Base-by-base conservation (phyloP, 805 yeast species). In the Zygoascus tannicola region DNA sequence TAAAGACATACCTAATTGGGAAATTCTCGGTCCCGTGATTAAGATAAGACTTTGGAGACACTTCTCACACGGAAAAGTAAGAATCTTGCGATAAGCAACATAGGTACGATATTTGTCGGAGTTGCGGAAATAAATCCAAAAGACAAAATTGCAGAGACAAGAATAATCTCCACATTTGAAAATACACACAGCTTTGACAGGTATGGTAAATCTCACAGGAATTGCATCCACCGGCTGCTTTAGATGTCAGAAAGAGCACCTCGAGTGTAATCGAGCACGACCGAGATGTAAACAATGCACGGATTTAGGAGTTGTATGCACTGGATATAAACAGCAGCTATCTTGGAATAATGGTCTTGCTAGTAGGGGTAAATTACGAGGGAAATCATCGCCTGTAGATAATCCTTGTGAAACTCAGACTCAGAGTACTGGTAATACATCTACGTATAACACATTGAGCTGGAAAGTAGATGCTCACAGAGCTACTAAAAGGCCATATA, bases 271-370 rank as follows among this genome's bases (percentile, higher is more conserved):
- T 18, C 18, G 38, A 21, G 26, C 18, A 4, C 22, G 23, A 14
- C 38, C 38, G 14, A 22, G 21, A 15, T 35, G 38, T 14, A 21
- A 21, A 3, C 14, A 19, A n/a, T 35, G 38, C 21, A 10, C 21
- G 4, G 22, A 35, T 4, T 8, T 14, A 7, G 38, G 38, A 10
- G n/a, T 16, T 16, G 23, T 20, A 4, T 35, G 38, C 10, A 22
- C 38, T 3, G 38, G 38, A 3, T 35, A 35, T 35, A 21, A 14
- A 19, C 38, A 35, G 23, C 14, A 3, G 23, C n/a, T 35, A 5
- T 16, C 38, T 12, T 35, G 38, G 38, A 21, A 35, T 20, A 14
- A 16, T 12, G 38, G 38, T 21, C 18, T 35, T 21, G 38, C 38
- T 3, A 16, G 22, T n/a, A 35, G 38, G 21, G 38, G 38, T 35